Percentiles rank a stretch among this genome's conserved stretches.
These are phyloP conservation scores for Spathaspora passalidarum DNA, from an alignment of 805 yeast genomes.

Conservation along the genomic window DNA sequence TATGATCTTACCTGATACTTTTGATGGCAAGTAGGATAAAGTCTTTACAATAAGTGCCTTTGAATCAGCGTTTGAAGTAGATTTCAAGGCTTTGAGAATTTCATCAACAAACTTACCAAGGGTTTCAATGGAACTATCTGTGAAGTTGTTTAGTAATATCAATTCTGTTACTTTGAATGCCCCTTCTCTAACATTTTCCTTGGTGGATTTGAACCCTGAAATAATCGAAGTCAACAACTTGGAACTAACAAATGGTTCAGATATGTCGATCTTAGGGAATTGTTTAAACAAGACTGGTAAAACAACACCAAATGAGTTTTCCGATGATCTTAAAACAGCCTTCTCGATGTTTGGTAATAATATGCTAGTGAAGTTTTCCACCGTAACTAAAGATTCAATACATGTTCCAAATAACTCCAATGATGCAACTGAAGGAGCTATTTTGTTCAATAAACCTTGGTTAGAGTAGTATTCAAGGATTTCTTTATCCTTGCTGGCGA, in stretches of 20 bases:
- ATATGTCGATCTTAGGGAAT: constrained; percentile 33
- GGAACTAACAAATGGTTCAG: constrained; percentile 36
- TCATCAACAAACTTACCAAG: constrained; percentile 42
- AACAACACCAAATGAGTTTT: constrained; percentile 55
- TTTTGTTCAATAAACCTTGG: constrained; percentile 46
- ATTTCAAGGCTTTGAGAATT: constrained; percentile 53
- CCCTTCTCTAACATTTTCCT: constrained; percentile 56
- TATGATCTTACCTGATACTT: constrained; percentile 29
- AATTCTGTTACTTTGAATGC: constrained; percentile 35
- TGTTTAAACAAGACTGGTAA: constrained; percentile 47
- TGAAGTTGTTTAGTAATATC: constrained; percentile 12
- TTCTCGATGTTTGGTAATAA: constrained; percentile 68
- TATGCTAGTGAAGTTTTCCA: constrained; percentile 30
- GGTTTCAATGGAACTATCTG: not conserved
- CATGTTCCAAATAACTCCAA: constrained; percentile 43
- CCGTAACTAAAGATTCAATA: constrained; percentile 39
- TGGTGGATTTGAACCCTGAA: constrained; percentile 59
- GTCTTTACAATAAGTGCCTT: constrained; percentile 51
- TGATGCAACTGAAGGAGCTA: constrained; percentile 32
- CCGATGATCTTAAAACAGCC: constrained; percentile 76
- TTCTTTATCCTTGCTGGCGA: constrained; percentile 4
- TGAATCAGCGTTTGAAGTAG: constrained; percentile 59
- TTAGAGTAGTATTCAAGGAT: constrained; percentile 27
- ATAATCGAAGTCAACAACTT: constrained; percentile 25
- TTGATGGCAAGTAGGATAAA: constrained; percentile 26